Evolutionary conservation across 2,329 filamentous ascomycete genomes (phyloP).

Genomic region (Diaporthe helianthi): DNA sequence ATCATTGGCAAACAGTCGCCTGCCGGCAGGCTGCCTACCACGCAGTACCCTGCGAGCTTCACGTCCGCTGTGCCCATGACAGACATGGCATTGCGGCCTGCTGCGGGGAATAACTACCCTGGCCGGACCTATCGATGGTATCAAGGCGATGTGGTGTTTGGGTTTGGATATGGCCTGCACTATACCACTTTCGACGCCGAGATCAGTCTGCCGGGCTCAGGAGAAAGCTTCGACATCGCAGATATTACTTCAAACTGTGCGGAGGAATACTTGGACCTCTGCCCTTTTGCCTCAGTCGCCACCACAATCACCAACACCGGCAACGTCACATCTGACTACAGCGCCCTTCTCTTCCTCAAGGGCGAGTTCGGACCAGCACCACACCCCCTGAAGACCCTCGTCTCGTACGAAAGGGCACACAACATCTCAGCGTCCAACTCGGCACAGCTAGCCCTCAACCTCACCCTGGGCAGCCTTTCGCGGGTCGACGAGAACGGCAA

Average conservation of each 20-base stretch:
- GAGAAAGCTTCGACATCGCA: conserved; percentile 44
- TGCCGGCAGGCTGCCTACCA: conserved; percentile 61
- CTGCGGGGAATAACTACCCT: conserved; percentile 45
- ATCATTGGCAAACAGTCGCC: conserved; percentile 57
- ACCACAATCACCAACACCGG: conserved; percentile 58
- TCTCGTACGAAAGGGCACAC: conserved; percentile 55
- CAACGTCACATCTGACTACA: conserved; percentile 56
- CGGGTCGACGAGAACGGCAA: conserved; percentile 58
- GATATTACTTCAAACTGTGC: conserved; percentile 45
- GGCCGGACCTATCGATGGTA: conserved; percentile 68
- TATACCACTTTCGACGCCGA: conserved; percentile 60
- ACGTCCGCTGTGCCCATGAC: conserved; percentile 58
- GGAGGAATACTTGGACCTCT: conserved; percentile 49
- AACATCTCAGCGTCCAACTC: conserved; percentile 45
- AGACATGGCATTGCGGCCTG: conserved; percentile 60
- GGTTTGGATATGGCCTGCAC: conserved; percentile 64
- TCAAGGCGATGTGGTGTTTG: conserved; percentile 53
- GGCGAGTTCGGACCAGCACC: conserved; percentile 55
- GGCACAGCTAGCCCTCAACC: conserved; percentile 44
- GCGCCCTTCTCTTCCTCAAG: conserved; percentile 57
- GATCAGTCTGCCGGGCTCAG: conserved; percentile 36
- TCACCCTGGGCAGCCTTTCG: conserved; percentile 57
- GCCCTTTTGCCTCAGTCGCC: conserved; percentile 49
- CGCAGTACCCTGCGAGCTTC: conserved; percentile 62
- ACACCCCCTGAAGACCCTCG: conserved; percentile 59